Percentiles rank a stretch among this genome's conserved stretches.
These are phyloP conservation scores for Paramecium sexaurelia DNA, from an alignment of 73 alveolate species.

Conservation along the genomic window DNA sequence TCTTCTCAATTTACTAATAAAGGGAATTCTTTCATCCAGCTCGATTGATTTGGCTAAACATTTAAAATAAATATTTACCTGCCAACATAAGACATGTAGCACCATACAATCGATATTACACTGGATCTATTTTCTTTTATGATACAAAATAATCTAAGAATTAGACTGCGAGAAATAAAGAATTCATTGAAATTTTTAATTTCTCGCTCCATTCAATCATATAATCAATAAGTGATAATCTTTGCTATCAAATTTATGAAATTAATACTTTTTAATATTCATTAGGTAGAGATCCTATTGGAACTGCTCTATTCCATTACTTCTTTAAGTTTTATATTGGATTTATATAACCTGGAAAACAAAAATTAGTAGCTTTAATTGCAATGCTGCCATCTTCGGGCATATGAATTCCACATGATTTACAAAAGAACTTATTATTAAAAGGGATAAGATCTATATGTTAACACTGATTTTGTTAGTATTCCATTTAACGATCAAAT, in stretches of 20 bases:
- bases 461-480: neutral
- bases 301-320: conserved; percentile 30
- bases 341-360: conserved; percentile 31
- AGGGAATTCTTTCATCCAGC: conserved; percentile 70
- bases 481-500: conserved; percentile 52
- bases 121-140: conserved; percentile 8
- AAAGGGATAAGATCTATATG: conserved; percentile 13
- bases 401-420: conserved; percentile 28
- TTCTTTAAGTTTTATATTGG: conserved; percentile 36
- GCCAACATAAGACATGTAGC: conserved; percentile 68
- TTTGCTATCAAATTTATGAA: neutral
- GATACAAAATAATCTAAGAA: conserved; percentile 47
- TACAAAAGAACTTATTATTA: conserved; percentile 21
- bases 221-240: conserved; percentile 11
- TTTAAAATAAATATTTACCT: conserved; percentile 6
- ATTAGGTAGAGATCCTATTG: neutral
- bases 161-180: conserved; percentile 35
- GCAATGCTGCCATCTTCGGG: conserved; percentile 38
- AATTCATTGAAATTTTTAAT: neutral
- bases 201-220: conserved; percentile 61
- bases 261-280: conserved; percentile 8
- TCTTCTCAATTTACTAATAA: conserved; percentile 62
- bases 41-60: conserved; percentile 63
- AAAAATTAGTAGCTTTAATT: neutral
- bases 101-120: conserved; percentile 37